phyloP scores from a whole-genome alignment of 2,329 filamentous ascomycete genomes.

The Fusarium foetens region DNA sequence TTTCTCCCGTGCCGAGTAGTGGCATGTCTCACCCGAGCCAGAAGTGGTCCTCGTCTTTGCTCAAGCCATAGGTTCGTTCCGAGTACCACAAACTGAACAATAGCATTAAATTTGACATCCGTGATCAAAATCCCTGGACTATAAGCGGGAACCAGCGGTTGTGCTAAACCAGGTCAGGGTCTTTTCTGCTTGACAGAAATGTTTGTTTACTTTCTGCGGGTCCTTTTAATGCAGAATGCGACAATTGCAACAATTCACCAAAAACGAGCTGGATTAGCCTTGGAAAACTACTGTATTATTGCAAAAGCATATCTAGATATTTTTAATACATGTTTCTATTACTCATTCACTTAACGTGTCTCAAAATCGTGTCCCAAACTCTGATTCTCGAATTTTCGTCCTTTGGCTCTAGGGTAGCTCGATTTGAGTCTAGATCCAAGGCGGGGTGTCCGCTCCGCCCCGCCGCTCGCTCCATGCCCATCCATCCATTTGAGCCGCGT shows the following conservation, averaged over 20 bases:
- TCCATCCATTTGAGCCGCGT: slow-evolving; percentile 26
- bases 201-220: slow-evolving; percentile 15
- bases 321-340: rapidly evolving
- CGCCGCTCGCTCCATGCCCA: neutral
- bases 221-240: neutral
- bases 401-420: neutral
- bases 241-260: neutral
- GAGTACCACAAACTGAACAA: neutral
- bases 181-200: neutral
- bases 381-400: neutral
- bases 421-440: neutral
- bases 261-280: rapidly evolving
- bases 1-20: neutral
- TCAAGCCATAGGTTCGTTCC: neutral
- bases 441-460: slow-evolving; percentile 19
- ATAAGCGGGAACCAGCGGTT: slow-evolving; percentile 8
- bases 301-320: rapidly evolving
- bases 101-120: neutral
- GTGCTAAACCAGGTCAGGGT: slow-evolving; percentile 24
- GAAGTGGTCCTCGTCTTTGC: rapidly evolving
- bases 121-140: neutral
- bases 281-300: rapidly evolving
- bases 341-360: rapidly evolving
- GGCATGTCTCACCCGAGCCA: neutral
- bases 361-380: rapidly evolving